These are phyloP conservation scores for Sanghuangporus weigelae DNA, from an alignment of 1,284 basidiomycete genomes.

Conservation along the genomic window DNA sequence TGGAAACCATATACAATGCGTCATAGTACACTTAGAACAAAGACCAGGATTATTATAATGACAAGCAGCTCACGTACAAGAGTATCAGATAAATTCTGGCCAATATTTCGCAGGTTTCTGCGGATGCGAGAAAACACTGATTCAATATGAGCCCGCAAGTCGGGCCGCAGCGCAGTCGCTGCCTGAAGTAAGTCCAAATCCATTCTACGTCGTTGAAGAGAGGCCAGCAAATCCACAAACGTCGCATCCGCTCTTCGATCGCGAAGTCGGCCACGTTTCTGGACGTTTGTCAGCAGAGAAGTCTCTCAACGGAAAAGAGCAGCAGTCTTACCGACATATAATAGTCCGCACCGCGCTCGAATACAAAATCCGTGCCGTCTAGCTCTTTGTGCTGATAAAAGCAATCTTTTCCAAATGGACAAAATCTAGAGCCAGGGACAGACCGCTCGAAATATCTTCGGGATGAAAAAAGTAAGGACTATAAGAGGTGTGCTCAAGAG, in stretches of 20 bases:
- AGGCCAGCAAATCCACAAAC: no score
- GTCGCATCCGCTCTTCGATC: no score
- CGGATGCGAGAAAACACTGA: no score
- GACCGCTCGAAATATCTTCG: conserved; percentile 58
- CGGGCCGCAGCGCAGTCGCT: no score
- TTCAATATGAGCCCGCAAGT: no score
- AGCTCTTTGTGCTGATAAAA: conserved; percentile 65
- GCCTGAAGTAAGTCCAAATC: no score
- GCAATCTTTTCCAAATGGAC: conserved; percentile 72
- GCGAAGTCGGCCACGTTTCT: background rate
- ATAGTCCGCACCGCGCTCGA: conserved; percentile 46
- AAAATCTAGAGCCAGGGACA: conserved; percentile 40
- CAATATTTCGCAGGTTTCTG: no score
- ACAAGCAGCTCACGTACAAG: no score
- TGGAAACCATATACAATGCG: background rate
- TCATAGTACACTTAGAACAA: background rate
- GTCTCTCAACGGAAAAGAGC: background rate
- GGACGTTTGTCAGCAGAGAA: background rate
- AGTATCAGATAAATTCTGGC: no score
- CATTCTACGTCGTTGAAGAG: no score
- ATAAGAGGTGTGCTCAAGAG: background rate
- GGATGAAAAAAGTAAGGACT: background rate
- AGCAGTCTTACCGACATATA: conserved; percentile 40
- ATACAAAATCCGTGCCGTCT: conserved; percentile 57
- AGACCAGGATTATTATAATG: no score